phyloP scores from a whole-genome alignment of 169 alveolate genomes.

The Cyclospora cayetanensis region DNA sequence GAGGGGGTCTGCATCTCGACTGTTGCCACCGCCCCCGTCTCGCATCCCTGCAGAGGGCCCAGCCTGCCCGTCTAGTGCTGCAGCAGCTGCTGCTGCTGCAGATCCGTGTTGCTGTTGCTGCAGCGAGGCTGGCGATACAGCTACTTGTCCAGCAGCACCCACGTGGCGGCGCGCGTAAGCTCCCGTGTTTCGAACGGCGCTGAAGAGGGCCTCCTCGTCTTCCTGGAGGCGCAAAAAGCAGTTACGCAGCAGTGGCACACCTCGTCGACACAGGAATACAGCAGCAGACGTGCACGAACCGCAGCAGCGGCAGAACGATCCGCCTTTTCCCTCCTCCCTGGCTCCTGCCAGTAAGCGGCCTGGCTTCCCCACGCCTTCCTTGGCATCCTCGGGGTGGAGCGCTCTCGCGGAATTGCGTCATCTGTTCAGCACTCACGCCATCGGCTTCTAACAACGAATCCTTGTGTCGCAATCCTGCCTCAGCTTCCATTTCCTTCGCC shows the following conservation, averaged over 20 bases:
- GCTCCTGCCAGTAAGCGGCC: not conserved
- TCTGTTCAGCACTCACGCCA: not conserved
- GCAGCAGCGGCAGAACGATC: too few species aligned
- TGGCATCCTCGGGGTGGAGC: not conserved
- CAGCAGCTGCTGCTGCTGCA: not conserved
- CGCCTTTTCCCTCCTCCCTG: too few species aligned
- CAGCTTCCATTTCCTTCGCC: slow-evolving; percentile 56
- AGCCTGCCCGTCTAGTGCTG: not conserved
- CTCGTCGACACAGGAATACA: too few species aligned
- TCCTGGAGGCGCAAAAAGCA: not conserved
- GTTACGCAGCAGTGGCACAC: not conserved
- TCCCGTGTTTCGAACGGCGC: slow-evolving; percentile 60
- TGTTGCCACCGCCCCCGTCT: not conserved
- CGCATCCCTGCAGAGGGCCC: not conserved
- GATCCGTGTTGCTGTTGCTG: not conserved
- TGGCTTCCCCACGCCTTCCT: not conserved
- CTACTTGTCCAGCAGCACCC: not conserved
- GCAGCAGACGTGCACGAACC: too few species aligned
- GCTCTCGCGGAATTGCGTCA: too few species aligned
- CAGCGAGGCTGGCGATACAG: not conserved
- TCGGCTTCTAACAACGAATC: not conserved
- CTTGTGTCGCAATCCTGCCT: not conserved
- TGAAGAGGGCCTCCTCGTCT: slow-evolving; percentile 53
- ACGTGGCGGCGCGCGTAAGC: slow-evolving; percentile 37
- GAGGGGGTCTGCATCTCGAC: not conserved